Evolutionary conservation across 352 stramenopile species (phyloP).

Genomic region (Globisporangium okanoganense): DNA sequence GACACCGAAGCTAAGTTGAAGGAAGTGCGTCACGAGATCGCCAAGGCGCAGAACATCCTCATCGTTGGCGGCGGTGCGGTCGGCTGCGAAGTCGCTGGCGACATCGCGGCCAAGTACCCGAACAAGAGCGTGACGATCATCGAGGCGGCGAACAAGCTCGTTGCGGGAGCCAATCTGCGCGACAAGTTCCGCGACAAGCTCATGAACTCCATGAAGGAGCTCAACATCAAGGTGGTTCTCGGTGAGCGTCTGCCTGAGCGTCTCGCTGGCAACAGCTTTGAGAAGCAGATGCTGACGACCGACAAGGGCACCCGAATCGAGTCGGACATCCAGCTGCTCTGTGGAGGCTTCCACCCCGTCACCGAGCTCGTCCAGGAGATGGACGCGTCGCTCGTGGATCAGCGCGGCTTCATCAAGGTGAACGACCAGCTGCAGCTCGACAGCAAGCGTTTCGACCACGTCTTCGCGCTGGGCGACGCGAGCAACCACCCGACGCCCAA

Average conservation of each 20-base stretch:
- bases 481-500: neutral
- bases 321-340: constrained; percentile 20
- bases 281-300: constrained; percentile 30
- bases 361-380: neutral
- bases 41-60: constrained; percentile 32
- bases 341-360: neutral
- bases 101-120: constrained; percentile 37
- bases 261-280: constrained; percentile 26
- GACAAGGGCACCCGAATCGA: constrained; percentile 39
- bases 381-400: neutral
- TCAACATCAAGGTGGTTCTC: constrained; percentile 48
- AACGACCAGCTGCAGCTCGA: neutral
- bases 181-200: constrained; percentile 32
- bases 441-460: neutral
- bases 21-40: constrained; percentile 25
- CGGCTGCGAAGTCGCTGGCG: constrained; percentile 44
- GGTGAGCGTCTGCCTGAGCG: constrained; percentile 40
- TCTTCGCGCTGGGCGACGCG: neutral
- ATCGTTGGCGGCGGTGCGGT: constrained; percentile 44
- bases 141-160: constrained; percentile 18
- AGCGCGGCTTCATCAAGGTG: neutral
- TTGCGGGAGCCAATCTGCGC: constrained; percentile 26
- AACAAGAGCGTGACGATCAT: constrained; percentile 47
- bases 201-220: constrained; percentile 21
- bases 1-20: constrained; percentile 23